Evolutionary conservation across 768 basidiomycete genomes (phyloP).

Genomic region (Termitomyces sp.): DNA sequence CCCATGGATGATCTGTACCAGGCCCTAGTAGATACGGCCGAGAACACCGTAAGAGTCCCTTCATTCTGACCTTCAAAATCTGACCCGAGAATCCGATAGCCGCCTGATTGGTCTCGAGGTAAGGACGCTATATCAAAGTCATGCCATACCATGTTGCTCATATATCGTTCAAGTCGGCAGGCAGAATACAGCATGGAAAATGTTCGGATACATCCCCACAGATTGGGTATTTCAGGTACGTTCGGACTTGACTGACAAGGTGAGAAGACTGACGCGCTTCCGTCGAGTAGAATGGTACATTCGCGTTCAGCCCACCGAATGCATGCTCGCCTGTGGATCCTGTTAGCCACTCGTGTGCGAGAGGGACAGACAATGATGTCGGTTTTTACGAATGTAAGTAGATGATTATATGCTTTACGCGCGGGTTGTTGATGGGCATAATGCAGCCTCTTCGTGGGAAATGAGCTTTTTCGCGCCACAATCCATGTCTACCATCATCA

Average conservation of each 20-base stretch:
- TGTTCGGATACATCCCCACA: constrained; percentile 47
- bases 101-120: constrained; percentile 49
- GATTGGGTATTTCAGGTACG: constrained; percentile 41
- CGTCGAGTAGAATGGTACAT: constrained; percentile 40
- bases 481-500: constrained; percentile 43
- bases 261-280: neutral
- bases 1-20: constrained; percentile 44
- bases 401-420: neutral
- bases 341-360: constrained; percentile 41
- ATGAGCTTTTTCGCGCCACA: constrained; percentile 52
- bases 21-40: constrained; percentile 47
- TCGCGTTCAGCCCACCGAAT: constrained; percentile 46
- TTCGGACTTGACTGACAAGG: neutral
- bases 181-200: constrained; percentile 51
- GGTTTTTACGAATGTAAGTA: constrained; percentile 50
- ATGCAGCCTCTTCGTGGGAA: constrained; percentile 49
- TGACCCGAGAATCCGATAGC: constrained; percentile 22
- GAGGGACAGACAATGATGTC: constrained; percentile 46
- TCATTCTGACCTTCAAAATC: neutral
- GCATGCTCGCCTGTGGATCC: constrained; percentile 50
- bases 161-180: constrained; percentile 32
- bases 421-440: neutral
- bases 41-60: constrained; percentile 39
- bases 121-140: neutral
- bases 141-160: neutral